Evolutionary conservation across 202 grass and related monocot species (phyloP), one percentile per base, ranked within the genome.

Genomic region (Saccharum hybrid): DNA sequence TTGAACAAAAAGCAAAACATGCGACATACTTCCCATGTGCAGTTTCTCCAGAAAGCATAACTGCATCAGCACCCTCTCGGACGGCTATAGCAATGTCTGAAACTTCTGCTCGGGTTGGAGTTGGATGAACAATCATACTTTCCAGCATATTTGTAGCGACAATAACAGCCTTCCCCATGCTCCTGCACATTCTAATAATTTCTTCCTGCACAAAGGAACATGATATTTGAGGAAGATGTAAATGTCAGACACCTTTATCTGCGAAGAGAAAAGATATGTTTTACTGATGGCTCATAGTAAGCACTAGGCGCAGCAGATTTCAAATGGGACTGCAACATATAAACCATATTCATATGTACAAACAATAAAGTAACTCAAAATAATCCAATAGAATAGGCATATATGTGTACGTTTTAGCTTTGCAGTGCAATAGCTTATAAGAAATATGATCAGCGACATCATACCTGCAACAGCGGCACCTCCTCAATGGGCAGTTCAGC

Each of bases 71-170:
- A 92, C 96, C 96, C 84, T 99, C 96, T 72, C 93, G 96, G 34
- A 96, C 96, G 85, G 96, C 96, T 80, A 99, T 96, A 77, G 96
- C 96, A 84, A 99, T 99, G 76, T 99, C 96, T 52, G 93, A 99
- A 75, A 99, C 93, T 86, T 99, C 96, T 40, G 96, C 96, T 61
- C 96, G 89, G 42, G 96, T 99, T 64, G 93, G 96, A 63, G 96
- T 99, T 59, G 96, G 96, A 88, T 99, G 96, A 83, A 99, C 88
- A 72, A 99, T 99, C 96, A 99, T 99, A 87, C 96, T 99, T 87
- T 99, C 96, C 42, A 99, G 82, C 96, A 99, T 99, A 91, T 99
- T 99, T 54, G 93, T 99, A 61, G 96, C 96, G 10, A 99, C 96
- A 84, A 99, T 96, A 71, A 99, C 96, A 83, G 96, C 86, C 83